Percentiles rank a stretch among this genome's conserved stretches.
phyloP scores from a whole-genome alignment of 2,329 filamentous ascomycete genomes.

The Colletotrichum acutatum region DNA sequence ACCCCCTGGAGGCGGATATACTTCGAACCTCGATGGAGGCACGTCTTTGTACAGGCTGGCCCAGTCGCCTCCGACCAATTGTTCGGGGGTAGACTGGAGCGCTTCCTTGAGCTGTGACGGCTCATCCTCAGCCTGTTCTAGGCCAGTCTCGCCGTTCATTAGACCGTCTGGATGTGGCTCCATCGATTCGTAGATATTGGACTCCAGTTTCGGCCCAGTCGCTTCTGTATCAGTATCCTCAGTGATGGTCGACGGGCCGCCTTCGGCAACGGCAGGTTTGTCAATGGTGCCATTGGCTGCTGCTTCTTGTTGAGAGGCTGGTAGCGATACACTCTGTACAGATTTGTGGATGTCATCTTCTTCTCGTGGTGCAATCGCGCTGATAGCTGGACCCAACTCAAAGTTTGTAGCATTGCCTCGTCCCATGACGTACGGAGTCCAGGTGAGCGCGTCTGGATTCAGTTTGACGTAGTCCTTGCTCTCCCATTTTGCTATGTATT shows the following conservation, averaged over 20 bases:
- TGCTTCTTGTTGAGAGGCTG: not conserved
- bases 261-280: not conserved
- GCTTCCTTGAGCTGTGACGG: not conserved
- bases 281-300: not conserved
- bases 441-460: slow-evolving; percentile 82
- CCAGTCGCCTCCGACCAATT: slow-evolving; percentile 49
- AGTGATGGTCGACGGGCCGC: slow-evolving; percentile 37
- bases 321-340: slow-evolving; percentile 38
- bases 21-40: slow-evolving; percentile 78
- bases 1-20: slow-evolving; percentile 73
- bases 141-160: slow-evolving; percentile 17
- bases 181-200: slow-evolving; percentile 13
- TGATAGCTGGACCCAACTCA: slow-evolving; percentile 82
- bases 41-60: slow-evolving; percentile 64
- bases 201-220: slow-evolving; percentile 40
- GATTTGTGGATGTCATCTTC: slow-evolving; percentile 68
- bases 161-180: slow-evolving; percentile 8
- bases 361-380: slow-evolving; percentile 87
- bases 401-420: slow-evolving; percentile 84
- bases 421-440: slow-evolving; percentile 98
- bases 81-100: not conserved
- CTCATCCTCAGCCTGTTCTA: not conserved
- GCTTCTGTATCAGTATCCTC: slow-evolving; percentile 46
- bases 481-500: slow-evolving; percentile 91
- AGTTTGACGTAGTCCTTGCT: slow-evolving; percentile 88